Conservation (phyloP, 352 stramenopile genomes). For the Phytophthora hibernalis region DNA sequence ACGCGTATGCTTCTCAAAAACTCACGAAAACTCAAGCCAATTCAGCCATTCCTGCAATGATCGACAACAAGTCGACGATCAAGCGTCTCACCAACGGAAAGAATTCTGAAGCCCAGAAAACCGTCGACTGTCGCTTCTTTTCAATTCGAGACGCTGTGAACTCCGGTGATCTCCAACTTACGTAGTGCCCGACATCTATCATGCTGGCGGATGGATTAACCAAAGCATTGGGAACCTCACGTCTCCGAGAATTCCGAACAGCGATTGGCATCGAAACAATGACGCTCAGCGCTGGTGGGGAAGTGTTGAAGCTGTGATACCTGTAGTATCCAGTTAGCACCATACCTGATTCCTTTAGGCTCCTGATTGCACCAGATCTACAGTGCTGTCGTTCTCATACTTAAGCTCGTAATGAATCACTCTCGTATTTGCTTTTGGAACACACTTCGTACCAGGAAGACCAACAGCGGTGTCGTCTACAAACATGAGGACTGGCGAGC, state of each 20-base stretch:
- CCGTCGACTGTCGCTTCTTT: conserved; percentile 15
- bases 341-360: no score
- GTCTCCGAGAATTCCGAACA: conserved; percentile 4
- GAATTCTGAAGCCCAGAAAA: conserved; percentile 10
- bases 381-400: neutral
- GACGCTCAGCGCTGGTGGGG: conserved; percentile 4
- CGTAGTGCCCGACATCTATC: conserved; percentile 2
- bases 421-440: neutral
- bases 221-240: neutral
- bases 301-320: no score
- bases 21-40: neutral
- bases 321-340: neutral
- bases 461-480: no score
- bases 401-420: neutral
- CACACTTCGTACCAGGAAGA: no score
- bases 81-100: conserved; percentile 10
- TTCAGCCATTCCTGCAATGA: neutral
- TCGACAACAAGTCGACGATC: conserved; percentile 24
- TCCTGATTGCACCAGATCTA: neutral
- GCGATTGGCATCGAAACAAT: neutral
- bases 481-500: no score
- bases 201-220: conserved; percentile 20
- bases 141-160: conserved; percentile 10
- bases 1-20: neutral
- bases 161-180: neutral